Evolutionary conservation across 2,329 filamentous ascomycete genomes (phyloP), one percentile per base, ranked within the genome.

Genomic region (Pseudofabraea citricarpa): DNA sequence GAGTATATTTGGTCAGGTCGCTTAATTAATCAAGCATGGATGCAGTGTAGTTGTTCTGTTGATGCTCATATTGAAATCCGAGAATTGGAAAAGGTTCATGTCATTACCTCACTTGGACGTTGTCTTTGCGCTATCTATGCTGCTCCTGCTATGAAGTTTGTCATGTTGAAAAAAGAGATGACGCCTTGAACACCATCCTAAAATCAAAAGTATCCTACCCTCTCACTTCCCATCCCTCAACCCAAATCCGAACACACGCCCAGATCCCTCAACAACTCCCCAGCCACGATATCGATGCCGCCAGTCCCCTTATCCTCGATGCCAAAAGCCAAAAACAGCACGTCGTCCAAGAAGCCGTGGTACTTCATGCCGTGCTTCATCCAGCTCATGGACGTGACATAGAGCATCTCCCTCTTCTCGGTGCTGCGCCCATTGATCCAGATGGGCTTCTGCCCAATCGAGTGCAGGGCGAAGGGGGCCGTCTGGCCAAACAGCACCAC

Each of bases 301-400:
- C 58, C 77, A 0, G 71, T 60, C 21, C 54, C 60, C 36, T 59
- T 49, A 54, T 81, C 77, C 54, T 81, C 77, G 26, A 79, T 69
- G 0, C 77, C 77, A 55, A 82, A 81, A 0, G 61, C 66, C 3
- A 81, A 33, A 31, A 81, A 72, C 12, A 81, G 15, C 10, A 71
- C 67, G 51, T 81, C 77, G 48, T 81, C 77, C 8, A 74, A 46
- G 43, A 71, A 78, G 0, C 77, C 78, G 51, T 79, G 72, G 48
- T 81, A 80, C 22, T 56, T 69, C 47, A 68, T 60, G 0, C 64
- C 66, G 1, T 58, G 56, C 0, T 48, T 55, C 55, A 72, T 77
- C 77, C 78, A 82, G 46, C 67, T 75, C 23, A 79, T 71, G 0
- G 69, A 74, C 0, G 75, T 80, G 1, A 80, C 63, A 47, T 79